Evolutionary conservation across 2,329 filamentous ascomycete genomes (phyloP).

Genomic region (Paraphoma sp.): DNA sequence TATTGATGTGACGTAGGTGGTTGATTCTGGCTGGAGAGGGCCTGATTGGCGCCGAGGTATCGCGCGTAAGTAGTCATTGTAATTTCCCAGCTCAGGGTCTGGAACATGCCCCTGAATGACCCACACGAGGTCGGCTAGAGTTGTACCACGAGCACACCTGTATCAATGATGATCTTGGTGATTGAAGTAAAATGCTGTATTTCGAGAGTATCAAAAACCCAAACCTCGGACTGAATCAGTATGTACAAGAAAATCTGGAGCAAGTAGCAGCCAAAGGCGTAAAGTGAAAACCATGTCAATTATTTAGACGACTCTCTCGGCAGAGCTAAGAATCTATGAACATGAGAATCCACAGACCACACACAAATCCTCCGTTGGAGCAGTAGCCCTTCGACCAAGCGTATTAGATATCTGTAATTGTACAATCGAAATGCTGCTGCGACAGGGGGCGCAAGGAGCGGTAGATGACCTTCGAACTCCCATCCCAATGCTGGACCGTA

Average conservation of each 20-base stretch:
- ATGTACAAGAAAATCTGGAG: neutral
- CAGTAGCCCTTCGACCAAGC: constrained; percentile 41
- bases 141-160: neutral
- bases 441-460: constrained; percentile 32
- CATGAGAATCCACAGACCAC: constrained; percentile 45
- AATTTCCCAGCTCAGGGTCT: constrained; percentile 10
- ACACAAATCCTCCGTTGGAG: constrained; percentile 39
- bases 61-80: neutral
- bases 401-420: constrained; percentile 42
- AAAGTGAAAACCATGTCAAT: constrained; percentile 43
- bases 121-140: neutral
- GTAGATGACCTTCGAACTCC: constrained; percentile 34
- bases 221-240: neutral
- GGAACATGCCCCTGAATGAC: constrained; percentile 1
- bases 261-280: constrained; percentile 5
- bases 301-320: constrained; percentile 35
- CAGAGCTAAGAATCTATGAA: constrained; percentile 37
- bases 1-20: constrained; percentile 1
- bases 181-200: neutral
- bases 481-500: constrained; percentile 43
- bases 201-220: neutral
- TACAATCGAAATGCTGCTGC: constrained; percentile 45
- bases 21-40: neutral
- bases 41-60: neutral
- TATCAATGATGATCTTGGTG: neutral